Evolutionary conservation across 768 basidiomycete species (phyloP), one percentile per base, ranked within the genome.

Genomic region (Boletus speciosus): DNA sequence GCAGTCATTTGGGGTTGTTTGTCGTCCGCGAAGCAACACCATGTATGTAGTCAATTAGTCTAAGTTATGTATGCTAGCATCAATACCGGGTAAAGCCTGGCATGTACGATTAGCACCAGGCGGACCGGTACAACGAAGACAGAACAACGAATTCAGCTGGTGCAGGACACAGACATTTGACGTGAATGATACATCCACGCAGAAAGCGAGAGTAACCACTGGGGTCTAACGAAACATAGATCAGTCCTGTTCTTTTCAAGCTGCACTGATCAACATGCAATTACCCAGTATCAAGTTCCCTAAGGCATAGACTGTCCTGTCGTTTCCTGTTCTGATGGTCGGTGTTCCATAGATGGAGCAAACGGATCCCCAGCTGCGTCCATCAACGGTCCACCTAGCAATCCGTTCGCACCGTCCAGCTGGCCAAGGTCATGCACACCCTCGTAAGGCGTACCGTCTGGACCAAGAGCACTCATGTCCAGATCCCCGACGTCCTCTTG

Each of bases 321-420:
- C 1, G 50, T 19, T 31, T 49, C 61, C 25, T 56, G 60, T 40
- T 42, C 49, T 25, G 61, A 36, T 37, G 61, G 57, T 40, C 46
- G 56, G 35, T 58, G 61, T 10, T 66, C 63, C 56, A 68, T 57
- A 14, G 67, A 14, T 5, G 58, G 29, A 32, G 69, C 76, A 64
- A 90, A 91, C 6, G 86, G 86, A 62, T 90, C 85, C 1, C 63
- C 76, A 15, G 73, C 71, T 47, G 78, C 70, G 66, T 84, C 83
- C 77, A 90, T 81, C 54, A 86, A 64, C 16, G 78, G 67, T 1
- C 80, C 83, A 14, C 82, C 86, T 34, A 88, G 73, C 23, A 90
- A 64, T 11, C 71, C 74, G 60, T 86, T 81, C 32, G 69, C 67
- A 2, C 65, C 57, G 40, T 81, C 80, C 54, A 90, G 66, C 62